These are phyloP conservation scores for Paraphaeosphaeria minitans DNA, from an alignment of 2,329 filamentous ascomycete species.

Conservation along the genomic window DNA sequence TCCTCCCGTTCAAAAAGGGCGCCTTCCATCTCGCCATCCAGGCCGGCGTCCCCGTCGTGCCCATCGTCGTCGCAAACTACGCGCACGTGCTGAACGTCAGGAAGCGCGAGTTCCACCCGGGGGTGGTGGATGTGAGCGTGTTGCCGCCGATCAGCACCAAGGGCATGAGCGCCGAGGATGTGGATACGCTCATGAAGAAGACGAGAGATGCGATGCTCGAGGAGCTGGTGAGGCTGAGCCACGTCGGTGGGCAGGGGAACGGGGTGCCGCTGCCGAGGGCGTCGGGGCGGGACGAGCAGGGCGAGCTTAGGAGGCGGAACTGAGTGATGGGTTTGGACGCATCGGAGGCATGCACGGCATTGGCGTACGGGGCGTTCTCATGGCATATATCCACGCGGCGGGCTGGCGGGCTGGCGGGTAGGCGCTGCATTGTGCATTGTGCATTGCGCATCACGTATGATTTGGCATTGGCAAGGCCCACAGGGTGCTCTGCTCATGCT, in stretches of 20 bases:
- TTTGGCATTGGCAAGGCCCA: not conserved
- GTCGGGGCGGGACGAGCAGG: conserved; percentile 21
- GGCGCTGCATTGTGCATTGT: not conserved
- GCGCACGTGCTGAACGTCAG: conserved; percentile 54
- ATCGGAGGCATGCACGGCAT: not conserved
- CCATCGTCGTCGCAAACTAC: conserved; percentile 65
- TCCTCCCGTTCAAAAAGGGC: conserved; percentile 98
- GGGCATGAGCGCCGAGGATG: conserved; percentile 41
- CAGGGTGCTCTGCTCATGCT: not conserved
- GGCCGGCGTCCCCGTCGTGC: conserved; percentile 90
- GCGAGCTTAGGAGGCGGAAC: conserved; percentile 36
- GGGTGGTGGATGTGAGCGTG: conserved; percentile 60
- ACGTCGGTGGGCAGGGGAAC: conserved; percentile 32
- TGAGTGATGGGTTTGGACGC: not conserved
- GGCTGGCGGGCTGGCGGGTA: not conserved
- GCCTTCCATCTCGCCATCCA: conserved; percentile 96
- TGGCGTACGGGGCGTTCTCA: conserved; percentile 12
- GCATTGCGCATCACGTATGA: not conserved
- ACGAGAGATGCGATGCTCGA: conserved; percentile 45
- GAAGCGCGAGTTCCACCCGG: conserved; percentile 49
- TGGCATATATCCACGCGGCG: conserved; percentile 13
- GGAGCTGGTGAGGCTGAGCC: conserved; percentile 40
- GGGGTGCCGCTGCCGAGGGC: conserved; percentile 32
- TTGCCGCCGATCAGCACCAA: conserved; percentile 45
- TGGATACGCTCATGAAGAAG: conserved; percentile 38